Evolutionary conservation across 805 yeast species (phyloP), one percentile per base, ranked within the genome.

Genomic region (Debaryomyces prosopidis): DNA sequence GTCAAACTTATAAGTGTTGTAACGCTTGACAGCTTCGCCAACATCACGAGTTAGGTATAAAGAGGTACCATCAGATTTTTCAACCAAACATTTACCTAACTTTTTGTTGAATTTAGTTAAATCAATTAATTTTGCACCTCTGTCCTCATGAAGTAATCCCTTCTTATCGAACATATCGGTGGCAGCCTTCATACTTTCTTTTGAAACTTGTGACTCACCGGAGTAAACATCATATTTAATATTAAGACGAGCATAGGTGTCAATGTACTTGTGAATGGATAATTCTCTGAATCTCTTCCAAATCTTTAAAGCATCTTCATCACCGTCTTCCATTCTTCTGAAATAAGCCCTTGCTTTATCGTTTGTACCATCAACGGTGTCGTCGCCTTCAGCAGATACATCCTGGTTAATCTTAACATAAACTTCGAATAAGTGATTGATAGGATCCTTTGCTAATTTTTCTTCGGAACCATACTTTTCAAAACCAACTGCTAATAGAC

Each of bases 31-130:
- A 45, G 98, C 98, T 59, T 91, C 97, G 58, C 97, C 97, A 47
- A 94, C 86, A 68, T 94, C 99, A 75, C 99, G 84, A 51, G 98
- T 91, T 60, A 94, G 69, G 67, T 94, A 94, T 50, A 94, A 74
- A 14, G 96, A 87, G 18, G 99, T 88, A 65, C 98, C 98, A 65
- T 94, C 99, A 18, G 89, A 83, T 71, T 94, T 95, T 66, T 89
- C 89, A 40, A 94, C 92, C 52, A 94, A 79, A 45, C 89, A 88
- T 71, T 91, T 92, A 53, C 97, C 98, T 49, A 94, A 77, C 65
- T 91, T 91, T 77, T 92, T 91, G 76, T 86, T 87, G 72, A 84
- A 84, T 58, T 80, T 80, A 53, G 88, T 82, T 65, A 94, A 78
- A 64, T 94, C 97, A 53, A 94, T 86, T 49, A 92, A 77, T 57